Percentiles rank a stretch among this genome's conserved stretches.
phyloP scores from a whole-genome alignment of 257 asterid species.

The Scutellaria minor region DNA sequence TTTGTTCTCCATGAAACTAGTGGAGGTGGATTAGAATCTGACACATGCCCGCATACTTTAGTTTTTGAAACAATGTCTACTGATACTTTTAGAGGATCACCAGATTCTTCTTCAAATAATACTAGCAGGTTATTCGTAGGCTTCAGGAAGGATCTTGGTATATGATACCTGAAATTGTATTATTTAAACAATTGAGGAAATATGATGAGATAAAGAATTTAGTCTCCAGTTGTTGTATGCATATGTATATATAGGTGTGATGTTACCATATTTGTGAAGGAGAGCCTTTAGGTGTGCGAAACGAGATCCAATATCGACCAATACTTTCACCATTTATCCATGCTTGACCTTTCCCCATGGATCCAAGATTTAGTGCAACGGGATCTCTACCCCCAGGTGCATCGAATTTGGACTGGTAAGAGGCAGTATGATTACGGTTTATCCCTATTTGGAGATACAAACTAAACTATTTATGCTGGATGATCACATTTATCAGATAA shows the following conservation, averaged over 20 bases:
- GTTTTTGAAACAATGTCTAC: conserved; percentile 61
- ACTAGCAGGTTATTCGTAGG: conserved; percentile 63
- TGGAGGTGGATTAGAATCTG: conserved; percentile 45
- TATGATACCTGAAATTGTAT: conserved; percentile 60
- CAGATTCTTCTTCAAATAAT: conserved; percentile 80
- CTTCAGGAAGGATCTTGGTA: conserved; percentile 84
- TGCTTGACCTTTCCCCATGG: conserved; percentile 92
- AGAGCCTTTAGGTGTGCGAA: conserved; percentile 53
- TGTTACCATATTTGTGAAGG: conserved; percentile 84
- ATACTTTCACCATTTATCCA: conserved; percentile 85
- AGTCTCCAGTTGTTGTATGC: not conserved
- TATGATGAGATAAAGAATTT: not conserved
- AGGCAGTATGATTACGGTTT: not conserved
- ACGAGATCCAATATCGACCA: conserved; percentile 89
- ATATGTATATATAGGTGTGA: not conserved
- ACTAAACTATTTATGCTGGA: no score
- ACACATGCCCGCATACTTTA: conserved; percentile 55
- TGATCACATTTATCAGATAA: not conserved
- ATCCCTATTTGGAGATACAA: no score
- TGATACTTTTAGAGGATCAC: conserved; percentile 65
- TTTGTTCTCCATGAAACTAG: conserved; percentile 32
- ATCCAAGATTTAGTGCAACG: conserved; percentile 69
- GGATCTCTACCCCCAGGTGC: conserved; percentile 75
- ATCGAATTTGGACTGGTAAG: conserved; percentile 59
- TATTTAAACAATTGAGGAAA: not conserved